A percentile compares a stretch with the other conserved stretches of the same genome.
Evolutionary conservation across 2,329 filamentous ascomycete species (phyloP).

Genomic region (Didymella lethalis): DNA sequence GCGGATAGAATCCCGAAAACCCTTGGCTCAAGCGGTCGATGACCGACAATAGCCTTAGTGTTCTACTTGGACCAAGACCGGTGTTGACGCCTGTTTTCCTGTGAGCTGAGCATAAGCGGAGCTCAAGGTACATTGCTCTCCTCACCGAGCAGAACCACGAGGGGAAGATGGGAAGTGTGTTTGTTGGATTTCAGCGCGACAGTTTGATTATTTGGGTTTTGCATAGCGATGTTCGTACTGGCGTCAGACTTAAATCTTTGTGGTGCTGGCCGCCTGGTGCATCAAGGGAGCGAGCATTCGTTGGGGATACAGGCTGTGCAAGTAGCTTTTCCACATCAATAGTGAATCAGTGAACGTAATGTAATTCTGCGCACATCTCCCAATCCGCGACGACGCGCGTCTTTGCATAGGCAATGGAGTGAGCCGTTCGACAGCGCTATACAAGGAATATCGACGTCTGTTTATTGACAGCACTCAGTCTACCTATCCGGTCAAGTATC

Average conservation of each 20-base stretch:
- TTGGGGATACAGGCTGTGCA: conserved; percentile 1
- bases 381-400: neutral
- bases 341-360: conserved; percentile 9
- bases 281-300: neutral
- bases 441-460: neutral
- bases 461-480: neutral
- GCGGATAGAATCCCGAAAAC: conserved; percentile 29
- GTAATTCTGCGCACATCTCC: neutral
- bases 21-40: conserved; percentile 18
- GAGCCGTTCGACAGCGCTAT: neutral
- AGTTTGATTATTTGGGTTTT: conserved; percentile 17
- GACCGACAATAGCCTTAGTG: neutral
- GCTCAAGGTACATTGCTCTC: no score
- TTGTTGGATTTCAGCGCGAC: conserved; percentile 3
- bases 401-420: neutral
- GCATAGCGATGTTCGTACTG: conserved; percentile 21
- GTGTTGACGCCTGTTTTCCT: conserved; percentile 16
- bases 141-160: no score
- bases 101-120: neutral
- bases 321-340: neutral
- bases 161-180: neutral
- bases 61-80: neutral
- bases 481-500: neutral
- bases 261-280: conserved; percentile 3
- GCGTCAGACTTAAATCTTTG: conserved; percentile 15